Conservation (phyloP, 2,329 filamentous ascomycete genomes). For the Drechslerella coelobrocha region DNA sequence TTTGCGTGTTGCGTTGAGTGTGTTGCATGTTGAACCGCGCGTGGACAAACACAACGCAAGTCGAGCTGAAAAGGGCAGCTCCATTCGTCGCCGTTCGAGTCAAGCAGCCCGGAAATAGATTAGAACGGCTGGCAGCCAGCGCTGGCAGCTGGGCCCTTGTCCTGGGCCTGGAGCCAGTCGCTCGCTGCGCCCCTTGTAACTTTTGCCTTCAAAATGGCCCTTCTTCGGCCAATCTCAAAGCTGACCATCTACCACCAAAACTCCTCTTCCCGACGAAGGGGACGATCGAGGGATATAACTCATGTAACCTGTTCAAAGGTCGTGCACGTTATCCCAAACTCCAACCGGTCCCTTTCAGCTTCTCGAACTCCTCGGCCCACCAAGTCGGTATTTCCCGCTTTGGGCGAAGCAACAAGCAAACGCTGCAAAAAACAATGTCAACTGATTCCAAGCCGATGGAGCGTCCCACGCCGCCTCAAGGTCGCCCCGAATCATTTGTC, state of each 20-base stretch:
- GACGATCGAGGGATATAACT: neutral
- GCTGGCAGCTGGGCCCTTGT: neutral
- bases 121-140: neutral
- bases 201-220: conserved; percentile 30
- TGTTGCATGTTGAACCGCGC: neutral
- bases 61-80: neutral
- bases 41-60: conserved; percentile 2
- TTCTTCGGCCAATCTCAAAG: conserved; percentile 10
- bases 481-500: conserved; percentile 40
- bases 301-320: neutral
- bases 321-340: neutral
- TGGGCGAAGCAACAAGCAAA: conserved; percentile 1
- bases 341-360: conserved; percentile 5
- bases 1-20: conserved; percentile 1
- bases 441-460: conserved; percentile 30
- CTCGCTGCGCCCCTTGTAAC: conserved; percentile 16
- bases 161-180: conserved; percentile 17
- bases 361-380: neutral
- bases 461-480: conserved; percentile 22
- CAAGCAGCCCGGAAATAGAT: neutral
- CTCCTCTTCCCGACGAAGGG: conserved; percentile 26
- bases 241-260: conserved; percentile 26
- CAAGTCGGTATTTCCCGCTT: neutral
- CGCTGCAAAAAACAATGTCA: conserved; percentile 24
- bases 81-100: neutral